These are phyloP conservation scores for Medicago lupulina DNA, from an alignment of 306 rosid genomes.

Conservation along the genomic window DNA sequence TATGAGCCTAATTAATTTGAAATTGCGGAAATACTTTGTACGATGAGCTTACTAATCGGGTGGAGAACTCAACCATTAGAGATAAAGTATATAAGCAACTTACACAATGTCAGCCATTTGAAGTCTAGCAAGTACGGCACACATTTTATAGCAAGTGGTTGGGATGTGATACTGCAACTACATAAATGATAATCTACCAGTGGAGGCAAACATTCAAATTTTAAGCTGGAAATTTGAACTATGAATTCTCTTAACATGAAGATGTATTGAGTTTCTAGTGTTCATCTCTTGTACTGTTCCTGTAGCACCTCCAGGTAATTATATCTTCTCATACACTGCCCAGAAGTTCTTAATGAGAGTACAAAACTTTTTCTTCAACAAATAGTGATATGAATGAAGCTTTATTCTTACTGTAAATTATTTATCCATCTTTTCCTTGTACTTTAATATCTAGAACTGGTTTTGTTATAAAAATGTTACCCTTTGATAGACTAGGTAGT, in stretches of 20 bases:
- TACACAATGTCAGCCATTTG: conserved; percentile 11
- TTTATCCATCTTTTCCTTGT: conserved; percentile 1
- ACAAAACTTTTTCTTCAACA: conserved; percentile 12
- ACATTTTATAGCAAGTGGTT: neutral
- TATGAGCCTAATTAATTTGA: conserved; percentile 23
- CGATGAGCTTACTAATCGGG: neutral
- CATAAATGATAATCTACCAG: conserved; percentile 10
- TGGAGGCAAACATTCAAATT: conserved; percentile 7
- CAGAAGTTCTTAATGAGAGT: conserved; percentile 2
- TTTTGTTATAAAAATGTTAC: too few species aligned
- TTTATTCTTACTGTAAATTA: neutral
- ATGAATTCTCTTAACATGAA: conserved; percentile 11
- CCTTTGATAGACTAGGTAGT: too few species aligned
- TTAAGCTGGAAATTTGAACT: conserved; percentile 8
- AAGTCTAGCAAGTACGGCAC: neutral
- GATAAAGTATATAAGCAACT: conserved; percentile 2
- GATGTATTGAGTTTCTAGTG: conserved; percentile 3
- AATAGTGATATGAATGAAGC: conserved; percentile 7
- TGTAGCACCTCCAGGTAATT: neutral
- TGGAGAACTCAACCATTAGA: conserved; percentile 2
- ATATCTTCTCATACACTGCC: neutral
- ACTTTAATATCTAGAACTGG: conserved; percentile 15
- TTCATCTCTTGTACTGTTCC: conserved; percentile 1
- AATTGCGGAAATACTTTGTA: neutral
- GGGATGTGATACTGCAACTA: neutral